phyloP scores from a whole-genome alignment of 75 land plant species.

The Pseudotsuga menziesii region DNA sequence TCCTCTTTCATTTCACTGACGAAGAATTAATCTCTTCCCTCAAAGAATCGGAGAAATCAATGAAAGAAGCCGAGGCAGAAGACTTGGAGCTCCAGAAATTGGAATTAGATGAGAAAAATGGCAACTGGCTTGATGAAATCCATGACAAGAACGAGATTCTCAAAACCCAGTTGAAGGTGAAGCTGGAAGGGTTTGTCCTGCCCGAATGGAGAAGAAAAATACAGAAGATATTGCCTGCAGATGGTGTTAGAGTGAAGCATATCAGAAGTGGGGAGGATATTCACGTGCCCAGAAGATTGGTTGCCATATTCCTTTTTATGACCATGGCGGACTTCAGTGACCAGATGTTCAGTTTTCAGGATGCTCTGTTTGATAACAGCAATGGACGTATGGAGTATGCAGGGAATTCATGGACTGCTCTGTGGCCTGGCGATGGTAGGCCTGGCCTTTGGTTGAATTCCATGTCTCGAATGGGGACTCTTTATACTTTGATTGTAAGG shows the following conservation, averaged over 20 bases:
- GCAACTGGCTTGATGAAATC: neutral
- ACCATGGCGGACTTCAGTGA: constrained; percentile 91
- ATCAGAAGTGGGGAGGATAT: constrained; percentile 84
- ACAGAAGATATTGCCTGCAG: constrained; percentile 44
- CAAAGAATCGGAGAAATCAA: constrained; percentile 17
- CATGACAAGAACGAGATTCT: neutral
- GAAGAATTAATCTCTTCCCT: constrained; percentile 46
- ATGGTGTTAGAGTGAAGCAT: constrained; percentile 69
- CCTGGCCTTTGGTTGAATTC: constrained; percentile 42
- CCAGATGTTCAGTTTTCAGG: constrained; percentile 71
- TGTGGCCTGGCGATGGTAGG: constrained; percentile 46
- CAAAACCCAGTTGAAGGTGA: neutral
- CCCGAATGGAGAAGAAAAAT: constrained; percentile 47
- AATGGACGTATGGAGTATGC: constrained; percentile 48
- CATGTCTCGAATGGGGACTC: constrained; percentile 34
- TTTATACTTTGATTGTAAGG: constrained; percentile 25
- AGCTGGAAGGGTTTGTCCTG: neutral
- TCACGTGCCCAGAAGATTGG: constrained; percentile 54
- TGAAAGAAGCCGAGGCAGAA: constrained; percentile 15
- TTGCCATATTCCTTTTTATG: constrained; percentile 70
- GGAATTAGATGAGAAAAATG: neutral
- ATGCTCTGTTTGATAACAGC: constrained; percentile 56
- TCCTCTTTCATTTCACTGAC: constrained; percentile 52
- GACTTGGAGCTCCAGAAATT: constrained; percentile 10
- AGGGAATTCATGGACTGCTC: constrained; percentile 43